Base-by-base conservation (phyloP, 768 basidiomycete species). In the Lentinula boryana region DNA sequence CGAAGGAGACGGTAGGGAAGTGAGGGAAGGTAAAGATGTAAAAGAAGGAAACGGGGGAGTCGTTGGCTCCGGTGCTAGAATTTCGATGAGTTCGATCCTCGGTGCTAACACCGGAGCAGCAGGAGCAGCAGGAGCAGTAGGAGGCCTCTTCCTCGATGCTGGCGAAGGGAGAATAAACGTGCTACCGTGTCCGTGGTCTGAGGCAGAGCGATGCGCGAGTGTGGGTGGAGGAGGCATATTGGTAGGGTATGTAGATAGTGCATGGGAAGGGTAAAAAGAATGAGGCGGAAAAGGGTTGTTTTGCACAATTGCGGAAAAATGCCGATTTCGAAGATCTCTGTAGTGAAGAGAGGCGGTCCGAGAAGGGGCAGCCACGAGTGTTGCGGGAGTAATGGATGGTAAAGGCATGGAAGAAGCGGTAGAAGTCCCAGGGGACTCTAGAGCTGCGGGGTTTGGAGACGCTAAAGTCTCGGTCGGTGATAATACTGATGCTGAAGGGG, bases 301-400 rank as follows among this genome's bases (percentile, higher is more conserved):
- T 23, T 21, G 46, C 21, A 27, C 9, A 3, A 48, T 10, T 9
- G 53, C 18, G 7, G 53, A 36, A 16, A 54, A 36, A 54, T 31
- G 35, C 16, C 56, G 56, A 7, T 57, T 41, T 15, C 44, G 56
- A 10, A 44, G 27, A n/a, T 41, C 40, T 27, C 60, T 67, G 55
- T 72, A 69, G 18, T 67, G 66, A 7, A 75, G 67, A 43, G 75
- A 75, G 10, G 74, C 69, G 12, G 69, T 64, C 55, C 81, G 74
- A 51, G 81, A 80, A 27, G 87, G 86, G 55, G 86, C 85, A 43
- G n/a, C n/a, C n/a, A n/a, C n/a, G n/a, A n/a, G n/a, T n/a, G n/a
- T n/a, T n/a, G n/a, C n/a, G n/a, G n/a, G n/a, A n/a, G n/a, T n/a
- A n/a, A 48, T 18, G 7, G 46, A 48, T 49, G 79, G 68, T 56